phyloP scores from a whole-genome alignment of 1,139 yeast genomes.

The Taiozyma sp. region DNA sequence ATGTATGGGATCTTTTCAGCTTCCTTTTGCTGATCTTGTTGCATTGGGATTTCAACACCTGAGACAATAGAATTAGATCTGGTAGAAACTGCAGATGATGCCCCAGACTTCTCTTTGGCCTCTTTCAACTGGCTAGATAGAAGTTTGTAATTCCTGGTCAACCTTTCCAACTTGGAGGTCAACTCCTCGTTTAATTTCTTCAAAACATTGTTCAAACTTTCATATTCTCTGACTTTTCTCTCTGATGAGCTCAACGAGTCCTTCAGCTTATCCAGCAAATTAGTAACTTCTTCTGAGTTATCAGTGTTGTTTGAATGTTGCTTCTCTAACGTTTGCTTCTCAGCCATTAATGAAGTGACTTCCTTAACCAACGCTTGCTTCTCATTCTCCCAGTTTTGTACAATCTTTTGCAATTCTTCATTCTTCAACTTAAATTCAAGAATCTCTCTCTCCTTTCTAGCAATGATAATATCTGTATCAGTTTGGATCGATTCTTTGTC shows the following conservation, averaged over 20 bases:
- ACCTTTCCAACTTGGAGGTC: conserved; percentile 55
- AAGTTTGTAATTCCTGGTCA: conserved; percentile 58
- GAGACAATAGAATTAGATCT: conserved; percentile 23
- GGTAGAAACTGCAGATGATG: conserved; percentile 17
- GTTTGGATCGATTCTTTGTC: conserved; percentile 57
- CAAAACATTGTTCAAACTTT: conserved; percentile 49
- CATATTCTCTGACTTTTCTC: conserved; percentile 47
- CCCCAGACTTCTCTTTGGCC: conserved; percentile 22
- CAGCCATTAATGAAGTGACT: conserved; percentile 20
- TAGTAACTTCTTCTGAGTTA: conserved; percentile 27
- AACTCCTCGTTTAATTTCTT: conserved; percentile 66
- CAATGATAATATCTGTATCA: conserved; percentile 43
- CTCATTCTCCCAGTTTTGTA: conserved; percentile 23
- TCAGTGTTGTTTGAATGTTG: conserved; percentile 13
- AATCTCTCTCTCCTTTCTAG: conserved; percentile 35
- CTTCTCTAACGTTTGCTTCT: conserved; percentile 21
- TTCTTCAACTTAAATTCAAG: conserved; percentile 27
- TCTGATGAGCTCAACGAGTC: conserved; percentile 47
- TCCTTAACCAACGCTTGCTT: conserved; percentile 35
- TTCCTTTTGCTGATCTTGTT: conserved; percentile 24
- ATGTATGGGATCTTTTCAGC: conserved; percentile 63
- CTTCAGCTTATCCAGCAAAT: conserved; percentile 39
- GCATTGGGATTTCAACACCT: conserved; percentile 9
- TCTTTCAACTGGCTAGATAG: conserved; percentile 52
- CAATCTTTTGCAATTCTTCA: conserved; percentile 25